Conservation (phyloP, 495 filamentous ascomycete genomes). For the Aspergillus egyptiacus region DNA sequence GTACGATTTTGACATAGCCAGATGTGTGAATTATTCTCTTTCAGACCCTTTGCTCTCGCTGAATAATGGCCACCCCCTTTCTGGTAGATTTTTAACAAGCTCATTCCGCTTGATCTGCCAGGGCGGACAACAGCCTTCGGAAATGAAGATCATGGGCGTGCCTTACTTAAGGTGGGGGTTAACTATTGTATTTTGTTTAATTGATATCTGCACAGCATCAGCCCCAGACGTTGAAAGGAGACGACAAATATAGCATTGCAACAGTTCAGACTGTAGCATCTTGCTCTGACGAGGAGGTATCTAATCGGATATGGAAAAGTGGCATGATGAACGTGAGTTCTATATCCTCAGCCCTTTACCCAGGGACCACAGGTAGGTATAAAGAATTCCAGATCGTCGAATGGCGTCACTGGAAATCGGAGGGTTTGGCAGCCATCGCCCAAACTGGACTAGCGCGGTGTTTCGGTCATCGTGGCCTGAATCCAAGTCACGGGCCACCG, state of each 20-base stretch:
- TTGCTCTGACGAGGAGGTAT: no score
- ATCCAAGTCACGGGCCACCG: constrained; percentile 20
- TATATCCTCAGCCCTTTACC: no score
- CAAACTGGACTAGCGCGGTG: constrained; percentile 28
- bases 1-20: constrained; percentile 1
- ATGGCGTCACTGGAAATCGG: constrained; percentile 29
- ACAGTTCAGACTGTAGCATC: no score
- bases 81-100: not conserved
- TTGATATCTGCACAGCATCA: not conserved
- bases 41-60: not conserved
- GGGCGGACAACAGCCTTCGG: constrained; percentile 2
- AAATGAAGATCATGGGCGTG: constrained; percentile 11
- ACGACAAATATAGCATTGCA: no score
- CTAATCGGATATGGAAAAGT: no score
- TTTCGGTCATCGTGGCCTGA: constrained; percentile 44
- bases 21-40: not conserved
- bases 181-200: not conserved
- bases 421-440: constrained; percentile 17
- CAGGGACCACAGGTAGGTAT: not conserved
- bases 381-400: constrained; percentile 7
- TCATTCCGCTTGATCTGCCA: not conserved
- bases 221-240: no score
- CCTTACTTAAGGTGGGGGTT: constrained; percentile 10
- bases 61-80: no score
- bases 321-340: no score